Evolutionary conservation across 2,329 filamentous ascomycete genomes (phyloP).

Genomic region (Epichloe hybrida): DNA sequence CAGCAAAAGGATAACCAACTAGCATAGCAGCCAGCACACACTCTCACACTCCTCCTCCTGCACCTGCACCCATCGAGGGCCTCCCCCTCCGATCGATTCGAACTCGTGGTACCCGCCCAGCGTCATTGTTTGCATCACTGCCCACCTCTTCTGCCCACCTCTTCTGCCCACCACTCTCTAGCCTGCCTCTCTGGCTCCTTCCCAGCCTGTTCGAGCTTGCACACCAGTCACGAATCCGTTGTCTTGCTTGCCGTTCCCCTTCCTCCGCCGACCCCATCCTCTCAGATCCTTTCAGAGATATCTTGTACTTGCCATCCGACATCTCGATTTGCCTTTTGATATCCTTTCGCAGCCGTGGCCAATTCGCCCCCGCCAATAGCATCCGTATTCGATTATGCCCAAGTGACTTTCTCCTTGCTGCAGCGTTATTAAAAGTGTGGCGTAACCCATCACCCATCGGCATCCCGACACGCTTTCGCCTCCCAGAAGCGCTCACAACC

Average conservation of each 20-base stretch:
- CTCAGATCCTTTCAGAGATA: no score
- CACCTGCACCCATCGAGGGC: background rate
- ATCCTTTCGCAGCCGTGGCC: background rate
- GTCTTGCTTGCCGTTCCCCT: background rate
- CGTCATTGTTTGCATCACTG: conserved; percentile 6
- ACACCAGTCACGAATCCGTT: background rate
- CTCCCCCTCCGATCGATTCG: background rate
- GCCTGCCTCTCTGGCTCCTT: background rate
- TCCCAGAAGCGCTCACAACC: background rate
- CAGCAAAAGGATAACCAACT: background rate
- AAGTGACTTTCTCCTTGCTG: background rate
- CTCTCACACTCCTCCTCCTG: background rate
- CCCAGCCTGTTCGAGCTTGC: background rate
- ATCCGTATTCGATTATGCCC: background rate
- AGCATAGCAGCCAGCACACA: background rate
- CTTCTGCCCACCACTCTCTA: background rate
- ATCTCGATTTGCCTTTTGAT: background rate
- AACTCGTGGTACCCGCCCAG: conserved; percentile 1
- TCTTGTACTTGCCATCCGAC: background rate
- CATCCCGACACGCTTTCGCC: background rate
- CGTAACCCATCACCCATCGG: background rate
- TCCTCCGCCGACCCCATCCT: background rate
- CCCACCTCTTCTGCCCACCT: background rate
- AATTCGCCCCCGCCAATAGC: background rate
- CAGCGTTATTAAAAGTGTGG: background rate